Conservation (phyloP, 2,329 filamentous ascomycete species). For the Sordariomycetes sp. region DNA sequence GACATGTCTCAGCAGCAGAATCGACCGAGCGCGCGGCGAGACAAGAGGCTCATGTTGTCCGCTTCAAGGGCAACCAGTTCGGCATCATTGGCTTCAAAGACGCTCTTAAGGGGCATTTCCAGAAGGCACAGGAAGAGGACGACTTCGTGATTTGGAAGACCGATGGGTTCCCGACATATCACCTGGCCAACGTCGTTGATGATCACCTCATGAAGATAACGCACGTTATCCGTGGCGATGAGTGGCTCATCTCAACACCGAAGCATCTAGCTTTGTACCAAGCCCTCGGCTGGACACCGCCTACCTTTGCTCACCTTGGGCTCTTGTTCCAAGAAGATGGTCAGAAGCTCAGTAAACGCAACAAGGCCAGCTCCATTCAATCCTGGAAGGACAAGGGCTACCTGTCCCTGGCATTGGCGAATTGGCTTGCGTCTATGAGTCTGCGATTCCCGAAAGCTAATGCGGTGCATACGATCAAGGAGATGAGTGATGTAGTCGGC, state of each 20-base stretch:
- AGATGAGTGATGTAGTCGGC: no score
- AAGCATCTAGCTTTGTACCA: conserved; percentile 63
- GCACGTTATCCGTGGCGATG: conserved; percentile 87
- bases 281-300: conserved; percentile 65
- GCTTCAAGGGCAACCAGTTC: conserved; percentile 53
- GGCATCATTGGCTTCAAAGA: conserved; percentile 61
- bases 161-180: conserved; percentile 90
- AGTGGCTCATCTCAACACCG: conserved; percentile 94
- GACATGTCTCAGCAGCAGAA: conserved; percentile 54
- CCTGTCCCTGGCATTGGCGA: conserved; percentile 47
- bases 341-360: conserved; percentile 81
- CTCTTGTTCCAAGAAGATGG: conserved; percentile 60
- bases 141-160: conserved; percentile 88
- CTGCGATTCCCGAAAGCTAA: no score
- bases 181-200: conserved; percentile 94
- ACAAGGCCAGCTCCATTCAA: conserved; percentile 40
- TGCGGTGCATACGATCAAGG: no score
- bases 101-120: conserved; percentile 65
- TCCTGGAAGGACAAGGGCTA: conserved; percentile 37
- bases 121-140: conserved; percentile 49
- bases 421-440: conserved; percentile 85
- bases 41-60: conserved; percentile 67
- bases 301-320: conserved; percentile 72
- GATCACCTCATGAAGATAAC: conserved; percentile 94
- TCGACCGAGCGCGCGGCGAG: conserved; percentile 59